Evolutionary conservation across 2,329 filamentous ascomycete species (phyloP).

Genomic region (Cytospora piceae): DNA sequence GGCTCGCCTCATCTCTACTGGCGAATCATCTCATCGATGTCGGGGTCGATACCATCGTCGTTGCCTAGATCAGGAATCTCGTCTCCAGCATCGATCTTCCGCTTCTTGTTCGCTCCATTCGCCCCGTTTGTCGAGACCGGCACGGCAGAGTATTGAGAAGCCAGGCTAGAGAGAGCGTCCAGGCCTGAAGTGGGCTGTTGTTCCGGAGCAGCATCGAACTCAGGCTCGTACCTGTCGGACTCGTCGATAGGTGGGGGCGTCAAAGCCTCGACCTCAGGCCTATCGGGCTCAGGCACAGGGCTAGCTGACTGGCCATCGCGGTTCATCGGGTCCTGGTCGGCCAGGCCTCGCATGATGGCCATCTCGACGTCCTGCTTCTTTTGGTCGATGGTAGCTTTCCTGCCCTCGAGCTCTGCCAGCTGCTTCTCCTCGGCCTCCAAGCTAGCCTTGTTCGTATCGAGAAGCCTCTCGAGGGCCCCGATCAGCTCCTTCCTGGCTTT

Average conservation of each 20-base stretch:
- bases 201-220: constrained; percentile 31
- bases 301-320: constrained; percentile 51
- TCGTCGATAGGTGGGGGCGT: constrained; percentile 73
- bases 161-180: constrained; percentile 46
- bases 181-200: constrained; percentile 39
- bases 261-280: constrained; percentile 82
- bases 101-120: constrained; percentile 61
- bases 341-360: constrained; percentile 83
- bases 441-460: constrained; percentile 72
- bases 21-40: constrained; percentile 59
- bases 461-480: constrained; percentile 77
- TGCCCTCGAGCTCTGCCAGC: constrained; percentile 64
- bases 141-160: constrained; percentile 53
- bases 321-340: constrained; percentile 55
- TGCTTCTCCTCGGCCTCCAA: constrained; percentile 71
- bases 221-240: constrained; percentile 33
- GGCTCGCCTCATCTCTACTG: constrained; percentile 1
- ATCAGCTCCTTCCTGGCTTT: constrained; percentile 81
- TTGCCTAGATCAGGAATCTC: constrained; percentile 59
- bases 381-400: constrained; percentile 72
- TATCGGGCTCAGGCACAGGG: constrained; percentile 62
- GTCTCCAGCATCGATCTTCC: constrained; percentile 54
- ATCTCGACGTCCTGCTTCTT: constrained; percentile 91
- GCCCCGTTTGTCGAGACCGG: constrained; percentile 44
- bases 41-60: constrained; percentile 58